phyloP scores from a whole-genome alignment of 1,284 basidiomycete genomes.

The Cutaneotrichosporon mucoides region DNA sequence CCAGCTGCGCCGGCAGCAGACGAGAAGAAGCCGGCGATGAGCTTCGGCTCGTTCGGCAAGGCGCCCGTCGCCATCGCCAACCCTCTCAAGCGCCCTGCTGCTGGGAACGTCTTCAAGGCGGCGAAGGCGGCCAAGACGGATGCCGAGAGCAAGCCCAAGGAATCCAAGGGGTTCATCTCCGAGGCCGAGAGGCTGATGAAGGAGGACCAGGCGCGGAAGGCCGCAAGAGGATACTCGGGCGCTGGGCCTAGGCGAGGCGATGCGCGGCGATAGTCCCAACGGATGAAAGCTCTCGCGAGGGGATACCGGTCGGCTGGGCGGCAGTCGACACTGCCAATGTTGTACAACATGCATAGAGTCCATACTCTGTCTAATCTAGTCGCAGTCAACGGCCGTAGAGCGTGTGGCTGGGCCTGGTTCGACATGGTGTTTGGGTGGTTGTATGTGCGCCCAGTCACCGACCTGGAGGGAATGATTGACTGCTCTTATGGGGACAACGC shows the following conservation, averaged over 20 bases:
- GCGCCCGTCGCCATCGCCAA: slow-evolving; percentile 22
- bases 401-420: no score
- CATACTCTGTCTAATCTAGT: no score
- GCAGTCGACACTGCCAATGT: no score
- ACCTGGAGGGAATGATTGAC: no score
- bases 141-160: slow-evolving; percentile 50
- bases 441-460: no score
- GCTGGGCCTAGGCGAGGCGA: slow-evolving; percentile 9
- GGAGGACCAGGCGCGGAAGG: slow-evolving; percentile 80
- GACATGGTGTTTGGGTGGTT: no score
- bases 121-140: slow-evolving; percentile 50
- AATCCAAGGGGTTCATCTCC: slow-evolving; percentile 59
- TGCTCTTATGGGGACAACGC: no score
- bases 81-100: slow-evolving; percentile 50
- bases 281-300: no score
- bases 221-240: slow-evolving; percentile 3
- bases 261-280: not conserved
- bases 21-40: not conserved
- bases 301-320: no score
- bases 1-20: no score
- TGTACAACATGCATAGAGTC: no score
- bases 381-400: no score
- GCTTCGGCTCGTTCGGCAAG: slow-evolving; percentile 9
- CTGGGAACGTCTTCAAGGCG: slow-evolving; percentile 63
- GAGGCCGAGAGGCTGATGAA: slow-evolving; percentile 78